Percentiles rank a stretch among this genome's conserved stretches.
phyloP scores from a whole-genome alignment of 768 basidiomycete species.

The Russula earlei region DNA sequence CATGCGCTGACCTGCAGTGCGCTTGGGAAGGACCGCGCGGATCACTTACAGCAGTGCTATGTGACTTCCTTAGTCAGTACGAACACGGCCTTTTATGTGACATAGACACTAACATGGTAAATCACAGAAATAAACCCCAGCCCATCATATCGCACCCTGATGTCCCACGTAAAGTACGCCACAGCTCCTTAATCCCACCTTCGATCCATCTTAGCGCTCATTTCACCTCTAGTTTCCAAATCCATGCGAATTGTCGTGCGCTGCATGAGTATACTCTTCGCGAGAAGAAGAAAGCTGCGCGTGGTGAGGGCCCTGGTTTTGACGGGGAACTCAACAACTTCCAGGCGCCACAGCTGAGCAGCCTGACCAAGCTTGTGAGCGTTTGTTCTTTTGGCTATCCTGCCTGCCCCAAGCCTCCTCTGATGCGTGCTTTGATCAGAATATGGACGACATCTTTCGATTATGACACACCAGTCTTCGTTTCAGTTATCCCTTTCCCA shows the following conservation, averaged over 20 bases:
- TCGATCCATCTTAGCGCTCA: not conserved
- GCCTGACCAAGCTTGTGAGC: constrained; percentile 10
- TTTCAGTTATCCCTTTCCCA: not conserved
- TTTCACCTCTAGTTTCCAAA: not conserved
- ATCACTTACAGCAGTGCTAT: constrained; percentile 18
- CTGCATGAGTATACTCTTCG: constrained; percentile 4
- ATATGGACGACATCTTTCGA: not conserved
- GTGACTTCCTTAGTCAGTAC: constrained; percentile 2
- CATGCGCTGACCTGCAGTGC: constrained; percentile 19
- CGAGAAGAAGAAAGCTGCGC: constrained; percentile 4
- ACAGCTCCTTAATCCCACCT: not conserved
- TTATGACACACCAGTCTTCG: not conserved
- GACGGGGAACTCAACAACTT: constrained; percentile 15
- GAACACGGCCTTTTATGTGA: not conserved
- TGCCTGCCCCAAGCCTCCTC: not conserved
- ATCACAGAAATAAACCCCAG: not conserved
- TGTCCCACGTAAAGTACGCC: constrained; percentile 12
- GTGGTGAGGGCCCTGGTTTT: constrained; percentile 4
- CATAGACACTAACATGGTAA: not conserved
- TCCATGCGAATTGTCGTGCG: constrained; percentile 2
- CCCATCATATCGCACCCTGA: constrained; percentile 3
- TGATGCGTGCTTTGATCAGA: not conserved
- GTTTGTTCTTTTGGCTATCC: not conserved
- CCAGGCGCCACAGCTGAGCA: constrained; percentile 12
- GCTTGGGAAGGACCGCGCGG: constrained; percentile 20